These are phyloP conservation scores for Chlamydomonas sphaeroides DNA, from an alignment of 139 green algal species.

Conservation along the genomic window DNA sequence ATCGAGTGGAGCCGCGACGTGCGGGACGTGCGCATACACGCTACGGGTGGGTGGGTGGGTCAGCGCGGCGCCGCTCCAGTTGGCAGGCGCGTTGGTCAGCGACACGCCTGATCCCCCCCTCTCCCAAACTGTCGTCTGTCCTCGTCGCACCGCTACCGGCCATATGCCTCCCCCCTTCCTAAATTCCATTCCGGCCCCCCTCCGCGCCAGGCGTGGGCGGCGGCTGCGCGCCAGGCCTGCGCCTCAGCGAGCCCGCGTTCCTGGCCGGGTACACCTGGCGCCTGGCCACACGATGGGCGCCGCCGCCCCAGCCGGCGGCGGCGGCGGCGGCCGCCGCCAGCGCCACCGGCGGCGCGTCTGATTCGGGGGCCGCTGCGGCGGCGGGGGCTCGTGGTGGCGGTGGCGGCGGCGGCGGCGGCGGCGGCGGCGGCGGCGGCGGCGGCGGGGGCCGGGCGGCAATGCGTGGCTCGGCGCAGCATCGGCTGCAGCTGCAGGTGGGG, in stretches of 20 bases:
- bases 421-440: too few relatives aligned
- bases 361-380: not conserved
- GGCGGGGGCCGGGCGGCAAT: too few relatives aligned
- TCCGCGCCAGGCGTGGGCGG: not conserved
- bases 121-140: not conserved
- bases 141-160: not conserved
- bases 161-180: too few relatives aligned
- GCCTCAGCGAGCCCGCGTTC: not conserved
- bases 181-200: not conserved
- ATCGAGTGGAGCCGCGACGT: conserved; percentile 22
- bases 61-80: not conserved
- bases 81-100: too few relatives aligned
- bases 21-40: conserved; percentile 7
- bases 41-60: not conserved
- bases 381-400: not conserved
- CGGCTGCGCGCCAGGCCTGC: not conserved
- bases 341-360: not conserved
- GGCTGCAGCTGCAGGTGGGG: conserved; percentile 12
- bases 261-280: conserved; percentile 25
- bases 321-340: not conserved
- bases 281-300: conserved; percentile 15
- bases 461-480: too few relatives aligned
- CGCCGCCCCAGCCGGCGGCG: not conserved
- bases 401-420: not conserved
- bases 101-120: too few relatives aligned